A percentile compares a stretch with the other conserved stretches of the same genome.
Conservation (phyloP, 305 asterid species). For the Fraxinus xanthoxyloides region DNA sequence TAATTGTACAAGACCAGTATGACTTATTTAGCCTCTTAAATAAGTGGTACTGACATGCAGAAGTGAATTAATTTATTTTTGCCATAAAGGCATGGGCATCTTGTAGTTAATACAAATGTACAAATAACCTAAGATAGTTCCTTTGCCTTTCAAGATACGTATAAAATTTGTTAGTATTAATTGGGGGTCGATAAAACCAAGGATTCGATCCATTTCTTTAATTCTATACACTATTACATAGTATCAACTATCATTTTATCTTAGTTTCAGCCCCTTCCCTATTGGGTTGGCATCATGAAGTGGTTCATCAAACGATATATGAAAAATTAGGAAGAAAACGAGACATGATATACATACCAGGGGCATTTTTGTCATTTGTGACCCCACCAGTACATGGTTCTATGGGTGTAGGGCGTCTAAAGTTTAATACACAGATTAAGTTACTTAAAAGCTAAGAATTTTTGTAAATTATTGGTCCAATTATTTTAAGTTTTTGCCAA, state of each 20-base stretch:
- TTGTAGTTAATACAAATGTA: not conserved
- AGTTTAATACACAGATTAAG: not conserved
- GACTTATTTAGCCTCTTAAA: not conserved
- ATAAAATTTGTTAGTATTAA: not conserved
- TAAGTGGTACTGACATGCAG: not conserved
- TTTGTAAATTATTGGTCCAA: not conserved
- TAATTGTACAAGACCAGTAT: not conserved
- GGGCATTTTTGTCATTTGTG: not conserved
- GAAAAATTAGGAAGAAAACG: not conserved
- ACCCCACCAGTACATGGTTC: not conserved
- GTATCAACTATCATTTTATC: not conserved
- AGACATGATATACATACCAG: not conserved
- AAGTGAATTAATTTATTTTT: not conserved
- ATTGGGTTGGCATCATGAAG: not conserved
- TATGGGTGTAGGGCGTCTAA: not conserved
- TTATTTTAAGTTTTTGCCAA: conserved; percentile 2
- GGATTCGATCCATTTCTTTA: not conserved
- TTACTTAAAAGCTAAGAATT: not conserved
- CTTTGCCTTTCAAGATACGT: not conserved
- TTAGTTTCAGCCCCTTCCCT: not conserved
- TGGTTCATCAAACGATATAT: not conserved
- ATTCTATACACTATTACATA: not conserved
- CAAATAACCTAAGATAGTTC: not conserved
- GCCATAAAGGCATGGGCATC: not conserved
- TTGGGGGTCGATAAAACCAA: not conserved